phyloP scores from a whole-genome alignment of 495 filamentous ascomycete species.

The Chaetomium cochliodes region DNA sequence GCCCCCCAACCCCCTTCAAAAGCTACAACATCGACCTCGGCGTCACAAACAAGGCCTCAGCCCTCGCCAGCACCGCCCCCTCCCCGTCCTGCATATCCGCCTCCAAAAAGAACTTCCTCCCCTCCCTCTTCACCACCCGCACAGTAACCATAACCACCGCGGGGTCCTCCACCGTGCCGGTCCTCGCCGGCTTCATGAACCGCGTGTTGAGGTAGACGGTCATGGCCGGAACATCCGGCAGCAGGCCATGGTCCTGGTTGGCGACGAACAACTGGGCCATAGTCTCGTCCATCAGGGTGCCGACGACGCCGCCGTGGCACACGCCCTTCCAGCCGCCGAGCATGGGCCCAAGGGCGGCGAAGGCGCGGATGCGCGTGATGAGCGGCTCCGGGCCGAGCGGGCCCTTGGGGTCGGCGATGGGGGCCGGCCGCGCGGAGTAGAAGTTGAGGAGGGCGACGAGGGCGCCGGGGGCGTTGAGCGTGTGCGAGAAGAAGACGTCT shows the following conservation, averaged over 20 bases:
- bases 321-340: constrained; percentile 59
- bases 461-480: constrained; percentile 53
- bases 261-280: constrained; percentile 52
- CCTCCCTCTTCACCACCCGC: constrained; percentile 39
- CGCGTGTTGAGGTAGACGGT: constrained; percentile 60
- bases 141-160: constrained; percentile 50
- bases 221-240: constrained; percentile 35
- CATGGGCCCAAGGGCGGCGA: constrained; percentile 54
- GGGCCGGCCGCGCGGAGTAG: constrained; percentile 23
- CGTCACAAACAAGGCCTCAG: constrained; percentile 48
- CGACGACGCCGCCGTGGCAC: constrained; percentile 61
- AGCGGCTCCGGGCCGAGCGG: constrained; percentile 2
- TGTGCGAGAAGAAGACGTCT: constrained; percentile 57
- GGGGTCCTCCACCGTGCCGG: constrained; percentile 37
- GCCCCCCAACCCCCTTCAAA: not conserved
- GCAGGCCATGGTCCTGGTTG: constrained; percentile 41
- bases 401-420: too few species aligned
- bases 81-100: constrained; percentile 44
- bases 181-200: constrained; percentile 55
- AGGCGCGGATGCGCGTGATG: constrained; percentile 44
- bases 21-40: constrained; percentile 30
- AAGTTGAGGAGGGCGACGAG: constrained; percentile 52
- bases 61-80: constrained; percentile 44
- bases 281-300: constrained; percentile 56
- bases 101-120: constrained; percentile 49